Base-by-base conservation (phyloP, 139 green algal species). In the Auxenochlorella pyrenoidosa region DNA sequence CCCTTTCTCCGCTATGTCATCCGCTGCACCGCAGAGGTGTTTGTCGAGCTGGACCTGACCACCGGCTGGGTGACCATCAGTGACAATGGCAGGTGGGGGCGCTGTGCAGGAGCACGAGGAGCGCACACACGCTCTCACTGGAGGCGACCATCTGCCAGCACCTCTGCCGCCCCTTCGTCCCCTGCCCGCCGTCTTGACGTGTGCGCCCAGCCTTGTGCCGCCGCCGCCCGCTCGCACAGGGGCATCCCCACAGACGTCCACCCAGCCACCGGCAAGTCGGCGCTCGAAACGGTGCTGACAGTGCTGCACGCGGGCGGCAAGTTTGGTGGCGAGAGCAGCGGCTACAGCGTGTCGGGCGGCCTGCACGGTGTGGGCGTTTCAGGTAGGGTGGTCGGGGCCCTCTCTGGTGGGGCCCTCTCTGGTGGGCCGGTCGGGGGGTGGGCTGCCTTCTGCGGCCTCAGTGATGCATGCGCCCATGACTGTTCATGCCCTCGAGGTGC, bases 291-390 rank as follows among this genome's bases (percentile, higher is more conserved):
- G 30, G 95, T 98, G 60, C 91, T 99, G 65, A 99, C 96, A 51
- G 95, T 97, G 81, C 95, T 99, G 84, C 98, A 99, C 90, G 98
- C 98, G 16, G 98, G 98, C 24, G 98, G 97, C 90, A 99, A 99
- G 91, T 99, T 99, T 91, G 98, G 97, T 2, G 94, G 95, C 12
- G 92, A 96, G 66, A 81, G 82, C 59, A 95, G 85, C 81, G 94
- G 96, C 10, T 98, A 98, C 92, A 87, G 70, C 30, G 95, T 99
- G 18, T 97, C 93, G 5, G 97, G 97, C 6, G 97, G 97, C 5
- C 93, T 99, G 84, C 97, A 99, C 87, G 97, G 97, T n/a, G 97
- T 99, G 32, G 97, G 97, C 71, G 87, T 99, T 30, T 97, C 91
- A 26, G 97, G 80, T 85, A n/a, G 80, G 18, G 76, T 12, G 75